phyloP scores from a whole-genome alignment of 2,329 filamentous ascomycete genomes.

The Dendryphion nanum region DNA sequence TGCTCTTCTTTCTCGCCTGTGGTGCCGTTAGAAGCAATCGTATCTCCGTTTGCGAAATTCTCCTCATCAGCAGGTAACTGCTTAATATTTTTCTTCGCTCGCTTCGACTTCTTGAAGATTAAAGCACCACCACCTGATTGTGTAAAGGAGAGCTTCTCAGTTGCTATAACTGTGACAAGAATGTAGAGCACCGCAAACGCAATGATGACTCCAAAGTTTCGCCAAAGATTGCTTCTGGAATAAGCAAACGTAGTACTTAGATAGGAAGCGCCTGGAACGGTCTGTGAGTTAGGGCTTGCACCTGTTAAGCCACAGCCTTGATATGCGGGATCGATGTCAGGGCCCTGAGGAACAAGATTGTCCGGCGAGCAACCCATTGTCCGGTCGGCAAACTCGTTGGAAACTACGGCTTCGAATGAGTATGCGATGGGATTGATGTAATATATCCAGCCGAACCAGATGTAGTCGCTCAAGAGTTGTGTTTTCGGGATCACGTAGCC shows the following conservation, averaged over 20 bases:
- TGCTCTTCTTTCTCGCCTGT: conserved; percentile 25
- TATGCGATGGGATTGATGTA: conserved; percentile 55
- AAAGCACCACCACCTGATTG: conserved; percentile 64
- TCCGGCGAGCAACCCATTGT: conserved; percentile 58
- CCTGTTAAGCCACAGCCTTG: conserved; percentile 65
- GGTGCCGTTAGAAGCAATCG: conserved; percentile 19
- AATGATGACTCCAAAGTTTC: conserved; percentile 76
- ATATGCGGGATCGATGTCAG: conserved; percentile 53
- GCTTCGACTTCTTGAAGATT: conserved; percentile 68
- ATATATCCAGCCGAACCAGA: conserved; percentile 59
- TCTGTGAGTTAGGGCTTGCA: conserved; percentile 50
- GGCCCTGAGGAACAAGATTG: conserved; percentile 60
- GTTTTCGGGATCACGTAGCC: conserved; percentile 69
- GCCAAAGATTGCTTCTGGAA: conserved; percentile 59
- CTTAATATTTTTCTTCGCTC: conserved; percentile 54
- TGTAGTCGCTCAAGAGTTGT: conserved; percentile 56
- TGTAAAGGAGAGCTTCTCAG: conserved; percentile 66
- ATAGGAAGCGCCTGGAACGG: conserved; percentile 56
- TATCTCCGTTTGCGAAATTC: conserved; percentile 41
- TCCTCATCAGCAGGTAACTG: conserved; percentile 58
- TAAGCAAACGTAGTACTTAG: conserved; percentile 57
- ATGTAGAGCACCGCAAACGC: conserved; percentile 76
- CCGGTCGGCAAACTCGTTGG: conserved; percentile 62
- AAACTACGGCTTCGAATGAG: conserved; percentile 64
- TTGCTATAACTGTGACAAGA: conserved; percentile 66